phyloP scores from a whole-genome alignment of 176 grass and related monocot species.

The Carex littledalei region DNA sequence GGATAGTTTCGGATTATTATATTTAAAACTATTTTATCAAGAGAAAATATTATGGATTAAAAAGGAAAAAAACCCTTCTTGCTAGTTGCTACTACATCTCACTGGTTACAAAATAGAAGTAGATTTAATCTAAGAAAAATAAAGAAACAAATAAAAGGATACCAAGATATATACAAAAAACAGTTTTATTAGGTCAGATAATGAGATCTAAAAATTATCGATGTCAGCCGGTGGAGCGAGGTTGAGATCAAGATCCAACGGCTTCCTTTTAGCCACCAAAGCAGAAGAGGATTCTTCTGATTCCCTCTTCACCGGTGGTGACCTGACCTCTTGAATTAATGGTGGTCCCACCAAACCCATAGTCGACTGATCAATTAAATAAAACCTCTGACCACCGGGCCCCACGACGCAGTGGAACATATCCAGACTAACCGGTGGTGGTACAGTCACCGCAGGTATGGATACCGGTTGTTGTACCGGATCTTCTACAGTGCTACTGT shows the following conservation, averaged over 20 bases:
- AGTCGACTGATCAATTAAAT: conserved; percentile 42
- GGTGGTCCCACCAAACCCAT: conserved; percentile 21
- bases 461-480: conserved; percentile 6
- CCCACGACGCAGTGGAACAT: conserved; percentile 33
- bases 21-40: background rate
- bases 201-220: background rate
- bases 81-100: background rate
- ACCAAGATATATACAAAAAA: conserved; percentile 10
- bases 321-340: conserved; percentile 42
- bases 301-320: conserved; percentile 54
- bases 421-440: background rate
- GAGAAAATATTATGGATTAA: background rate
- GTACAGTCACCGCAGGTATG: conserved; percentile 33
- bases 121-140: background rate
- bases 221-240: conserved; percentile 62
- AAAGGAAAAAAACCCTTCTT: background rate
- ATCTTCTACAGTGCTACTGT: conserved; percentile 72
- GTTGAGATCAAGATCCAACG: conserved; percentile 85
- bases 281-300: conserved; percentile 25
- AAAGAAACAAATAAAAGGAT: background rate
- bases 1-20: background rate
- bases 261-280: conserved; percentile 13
- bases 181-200: background rate
- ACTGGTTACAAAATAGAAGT: background rate
- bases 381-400: conserved; percentile 33